Base-by-base conservation (phyloP, 768 basidiomycete genomes). In the Boletellus emodensis region DNA sequence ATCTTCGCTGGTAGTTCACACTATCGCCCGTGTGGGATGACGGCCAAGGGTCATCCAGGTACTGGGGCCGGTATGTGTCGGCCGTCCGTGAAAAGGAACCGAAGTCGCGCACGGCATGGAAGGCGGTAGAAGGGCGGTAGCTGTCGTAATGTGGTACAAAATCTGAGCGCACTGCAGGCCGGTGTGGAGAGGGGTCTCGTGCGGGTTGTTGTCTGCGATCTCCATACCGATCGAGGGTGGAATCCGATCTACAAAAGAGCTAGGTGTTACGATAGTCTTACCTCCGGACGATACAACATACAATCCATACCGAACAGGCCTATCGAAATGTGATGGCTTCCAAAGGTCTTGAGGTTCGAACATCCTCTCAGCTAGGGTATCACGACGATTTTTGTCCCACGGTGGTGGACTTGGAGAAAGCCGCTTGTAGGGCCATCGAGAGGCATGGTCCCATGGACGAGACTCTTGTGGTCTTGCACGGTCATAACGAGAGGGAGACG, bases 341-440 rank as follows among this genome's bases (percentile, higher is more conserved):
- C 87, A 88, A 30, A 72, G 68, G 17, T 85, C 82, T 32, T 84
- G 85, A 30, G 87, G 85, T 61, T 89, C 87, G 60, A 88, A 82
- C 73, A 82, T 79, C 55, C 84, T 74, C 52, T 77, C 71, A 12
- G 74, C 70, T 41, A 72, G 65, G 50, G 63, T 65, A 50, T 75
- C 74, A 45, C 72, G 69, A 49, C 65, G 63, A 40, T 36, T 59
- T 54, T 67, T 65, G 45, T 63, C 61, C 67, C 63, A 62, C 46
- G 63, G 51, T 33, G 55, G 59, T 51, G 72, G 65, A 51, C 66
- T 66, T n/a, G 64, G 71, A 20, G 71, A 58, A 38, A 69, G 65
- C 53, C 75, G 70, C 55, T 77, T 70, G 33, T 81, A 58, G 39
- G 68, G 69, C 78, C 80, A 78, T 44, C 71, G 61, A 49, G 72